Base-by-base conservation (phyloP, 345 rosid genomes). In the Bruguiera sexangula region DNA sequence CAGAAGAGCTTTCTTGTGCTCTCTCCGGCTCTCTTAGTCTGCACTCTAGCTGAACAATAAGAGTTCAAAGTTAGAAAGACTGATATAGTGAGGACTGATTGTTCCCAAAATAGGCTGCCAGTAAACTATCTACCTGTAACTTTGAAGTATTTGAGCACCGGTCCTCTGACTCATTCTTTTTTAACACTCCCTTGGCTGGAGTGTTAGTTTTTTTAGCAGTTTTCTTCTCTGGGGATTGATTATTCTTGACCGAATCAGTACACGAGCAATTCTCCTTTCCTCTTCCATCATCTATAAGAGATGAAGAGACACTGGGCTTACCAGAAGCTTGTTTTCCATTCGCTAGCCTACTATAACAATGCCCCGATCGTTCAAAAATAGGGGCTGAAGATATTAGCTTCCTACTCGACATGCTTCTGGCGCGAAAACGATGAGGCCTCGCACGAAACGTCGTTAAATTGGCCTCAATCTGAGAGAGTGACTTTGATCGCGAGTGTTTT, bases 401-500 rank as follows among this genome's bases (percentile, higher is more conserved):
- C 73, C 93, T 84, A 70, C 81, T 89, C 20, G 93, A 89, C 54
- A 78, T 69, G 75, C 92, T 85, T 81, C 93, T 85, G 54, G 79
- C 62, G 37, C 84, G 87, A 72, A 72, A 73, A 62, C 89, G 89
- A 65, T 89, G 96, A 65, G 75, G 66, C 85, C 80, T 77, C 66
- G 78, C 73, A 69, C 75, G 34, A 22, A 80, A 53, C 57, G 81
- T 13, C 60, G 76, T 68, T 3, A 87, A 82, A 72, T 70, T 86
- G 76, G 81, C 79, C 66, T 89, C 92, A 15, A 73, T 89, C 11
- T 79, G 88, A 0, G 89, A 91, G 32, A 88, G 58, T 16, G 98
- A 94, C 74, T 86, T 91, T 0, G 97, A 94, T 66, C 96, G 69
- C 69, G 83, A 84, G 46, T 94, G 98, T 71, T 81, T 88, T 24